Evolutionary conservation across 345 rosid species (phyloP).

Genomic region (Kernera saxatilis): DNA sequence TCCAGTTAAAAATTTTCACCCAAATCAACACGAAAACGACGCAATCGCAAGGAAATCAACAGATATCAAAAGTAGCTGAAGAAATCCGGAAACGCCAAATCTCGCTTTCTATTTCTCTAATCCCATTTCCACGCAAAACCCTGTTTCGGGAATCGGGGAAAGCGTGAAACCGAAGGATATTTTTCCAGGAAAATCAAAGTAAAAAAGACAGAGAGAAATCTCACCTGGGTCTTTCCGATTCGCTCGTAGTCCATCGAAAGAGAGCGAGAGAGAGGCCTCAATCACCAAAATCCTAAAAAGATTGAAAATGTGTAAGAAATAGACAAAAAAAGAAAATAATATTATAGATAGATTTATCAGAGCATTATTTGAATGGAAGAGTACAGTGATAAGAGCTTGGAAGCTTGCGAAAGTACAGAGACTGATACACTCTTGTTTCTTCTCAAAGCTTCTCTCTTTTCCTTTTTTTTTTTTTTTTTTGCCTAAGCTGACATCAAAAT

Average conservation of each 20-base stretch:
- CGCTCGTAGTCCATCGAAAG: slow-evolving; percentile 74
- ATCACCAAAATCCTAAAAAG: slow-evolving; percentile 1
- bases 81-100: slow-evolving; percentile 8
- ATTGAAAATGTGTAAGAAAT: slow-evolving; percentile 3
- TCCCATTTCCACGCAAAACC: slow-evolving; percentile 14
- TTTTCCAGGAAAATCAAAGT: background rate
- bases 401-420: slow-evolving; percentile 30
- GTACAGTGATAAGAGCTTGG: slow-evolving; percentile 24
- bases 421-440: slow-evolving; percentile 16
- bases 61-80: background rate
- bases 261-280: background rate
- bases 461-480: background rate
- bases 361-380: slow-evolving; percentile 28
- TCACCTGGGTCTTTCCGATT: slow-evolving; percentile 67
- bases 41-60: slow-evolving; percentile 3
- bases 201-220: background rate
- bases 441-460: slow-evolving; percentile 14
- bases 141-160: slow-evolving; percentile 13
- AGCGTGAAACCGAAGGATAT: slow-evolving; percentile 25
- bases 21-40: background rate
- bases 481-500: slow-evolving; percentile 21
- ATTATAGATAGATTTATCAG: background rate
- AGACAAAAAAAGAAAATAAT: background rate
- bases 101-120: slow-evolving; percentile 7
- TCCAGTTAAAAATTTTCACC: background rate